phyloP scores from a whole-genome alignment of 202 grass and related monocot species.

The Zizania palustris region DNA sequence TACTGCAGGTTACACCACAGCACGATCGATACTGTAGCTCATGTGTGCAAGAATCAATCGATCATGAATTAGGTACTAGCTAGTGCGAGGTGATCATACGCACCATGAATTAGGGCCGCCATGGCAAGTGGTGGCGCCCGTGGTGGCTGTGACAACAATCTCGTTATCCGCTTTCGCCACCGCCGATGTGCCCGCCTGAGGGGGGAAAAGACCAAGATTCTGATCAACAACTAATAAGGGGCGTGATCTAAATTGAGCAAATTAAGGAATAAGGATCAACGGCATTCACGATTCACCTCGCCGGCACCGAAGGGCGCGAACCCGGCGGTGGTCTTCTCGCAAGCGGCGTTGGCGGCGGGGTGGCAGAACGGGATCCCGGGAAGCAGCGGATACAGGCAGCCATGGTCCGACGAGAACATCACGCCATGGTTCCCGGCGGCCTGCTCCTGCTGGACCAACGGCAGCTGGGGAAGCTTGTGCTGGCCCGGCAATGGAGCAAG shows the following conservation, averaged over 20 bases:
- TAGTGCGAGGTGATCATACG: background rate
- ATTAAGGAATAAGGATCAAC: background rate
- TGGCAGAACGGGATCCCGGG: conserved; percentile 52
- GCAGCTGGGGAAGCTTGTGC: conserved; percentile 54
- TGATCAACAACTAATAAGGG: background rate
- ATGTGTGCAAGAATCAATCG: background rate
- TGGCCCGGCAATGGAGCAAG: conserved; percentile 46
- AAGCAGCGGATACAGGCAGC: conserved; percentile 48
- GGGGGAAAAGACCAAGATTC: background rate
- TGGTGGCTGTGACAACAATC: background rate
- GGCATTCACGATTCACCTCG: conserved; percentile 28
- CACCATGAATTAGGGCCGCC: conserved; percentile 47
- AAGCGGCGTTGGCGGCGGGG: background rate
- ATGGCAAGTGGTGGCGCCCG: conserved; percentile 21
- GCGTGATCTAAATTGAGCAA: background rate
- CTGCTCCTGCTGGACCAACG: conserved; percentile 44
- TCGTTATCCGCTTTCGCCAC: conserved; percentile 37
- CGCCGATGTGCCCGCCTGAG: conserved; percentile 30
- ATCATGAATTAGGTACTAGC: no score
- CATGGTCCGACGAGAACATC: conserved; percentile 42
- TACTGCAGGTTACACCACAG: background rate
- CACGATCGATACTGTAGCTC: background rate
- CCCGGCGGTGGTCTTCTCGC: conserved; percentile 33
- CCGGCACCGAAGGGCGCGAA: conserved; percentile 23
- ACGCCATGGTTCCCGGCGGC: conserved; percentile 39